A percentile compares a stretch with the other conserved stretches of the same genome.
These are phyloP conservation scores for Chrysosporium queenslandicum DNA, from an alignment of 2,329 filamentous ascomycete species.

Conservation along the genomic window DNA sequence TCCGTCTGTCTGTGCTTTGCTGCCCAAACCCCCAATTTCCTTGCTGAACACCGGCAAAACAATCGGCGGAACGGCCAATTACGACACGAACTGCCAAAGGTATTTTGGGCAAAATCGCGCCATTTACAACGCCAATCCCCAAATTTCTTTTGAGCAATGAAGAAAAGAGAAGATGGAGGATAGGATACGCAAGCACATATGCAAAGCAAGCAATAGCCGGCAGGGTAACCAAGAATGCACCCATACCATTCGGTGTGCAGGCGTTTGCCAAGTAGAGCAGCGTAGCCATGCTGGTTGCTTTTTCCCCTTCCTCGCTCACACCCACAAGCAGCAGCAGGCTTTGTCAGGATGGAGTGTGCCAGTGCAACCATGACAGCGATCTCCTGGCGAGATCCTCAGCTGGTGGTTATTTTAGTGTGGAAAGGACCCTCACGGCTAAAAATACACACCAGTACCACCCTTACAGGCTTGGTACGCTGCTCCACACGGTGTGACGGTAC, in stretches of 20 bases:
- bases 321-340: neutral
- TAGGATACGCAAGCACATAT: neutral
- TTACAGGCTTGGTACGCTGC: too few relatives aligned
- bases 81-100: too few relatives aligned
- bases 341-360: neutral
- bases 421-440: too few relatives aligned
- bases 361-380: constrained; percentile 7
- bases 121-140: too few relatives aligned
- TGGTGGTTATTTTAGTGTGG: too few relatives aligned
- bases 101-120: too few relatives aligned
- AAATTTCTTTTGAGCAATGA: neutral
- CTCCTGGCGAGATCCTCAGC: neutral
- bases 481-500: neutral
- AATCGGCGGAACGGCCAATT: neutral
- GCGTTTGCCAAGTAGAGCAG: neutral
- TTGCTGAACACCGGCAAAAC: neutral
- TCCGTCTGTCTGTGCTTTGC: neutral
- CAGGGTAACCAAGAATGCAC: neutral
- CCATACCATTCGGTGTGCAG: neutral
- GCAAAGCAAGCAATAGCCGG: constrained; percentile 1
- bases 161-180: neutral
- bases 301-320: neutral
- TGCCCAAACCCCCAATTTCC: neutral
- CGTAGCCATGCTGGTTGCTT: neutral
- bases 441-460: too few relatives aligned